phyloP scores from a whole-genome alignment of 164 flowering plant genomes.

The Umbellularia californica region DNA sequence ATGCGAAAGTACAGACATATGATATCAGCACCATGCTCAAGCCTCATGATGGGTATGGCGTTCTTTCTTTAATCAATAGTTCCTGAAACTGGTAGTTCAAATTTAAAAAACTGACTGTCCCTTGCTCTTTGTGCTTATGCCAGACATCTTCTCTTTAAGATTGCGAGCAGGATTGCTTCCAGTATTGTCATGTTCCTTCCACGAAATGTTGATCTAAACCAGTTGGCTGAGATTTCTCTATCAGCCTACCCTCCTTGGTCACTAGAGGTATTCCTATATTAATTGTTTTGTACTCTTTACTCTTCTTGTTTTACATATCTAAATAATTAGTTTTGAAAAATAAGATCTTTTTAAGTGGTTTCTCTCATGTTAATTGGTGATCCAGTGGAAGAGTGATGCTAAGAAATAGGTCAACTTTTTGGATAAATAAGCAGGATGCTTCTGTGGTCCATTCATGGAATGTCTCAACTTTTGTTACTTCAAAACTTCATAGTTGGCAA shows the following conservation, averaged over 20 bases:
- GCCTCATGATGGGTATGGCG: conserved; percentile 74
- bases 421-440: too few relatives aligned
- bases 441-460: too few relatives aligned
- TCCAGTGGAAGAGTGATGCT: too few relatives aligned
- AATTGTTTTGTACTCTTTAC: too few relatives aligned
- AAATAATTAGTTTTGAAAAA: too few relatives aligned
- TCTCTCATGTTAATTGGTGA: too few relatives aligned
- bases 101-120: neutral
- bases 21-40: conserved; percentile 73
- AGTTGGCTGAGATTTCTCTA: conserved; percentile 73
- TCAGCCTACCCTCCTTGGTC: conserved; percentile 67
- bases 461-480: too few relatives aligned
- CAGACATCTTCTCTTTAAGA: conserved; percentile 58
- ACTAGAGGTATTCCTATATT: conserved; percentile 55
- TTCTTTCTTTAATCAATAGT: neutral
- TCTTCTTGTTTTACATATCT: too few relatives aligned
- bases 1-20: conserved; percentile 54
- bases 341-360: too few relatives aligned
- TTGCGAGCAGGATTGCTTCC: conserved; percentile 57
- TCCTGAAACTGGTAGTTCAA: neutral
- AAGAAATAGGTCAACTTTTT: too few relatives aligned
- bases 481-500: too few relatives aligned
- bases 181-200: conserved; percentile 90
- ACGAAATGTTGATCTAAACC: conserved; percentile 76
- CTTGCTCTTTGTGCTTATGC: conserved; percentile 6